Conservation (phyloP, 2,329 filamentous ascomycete genomes). For the Xylariales sp. region DNA sequence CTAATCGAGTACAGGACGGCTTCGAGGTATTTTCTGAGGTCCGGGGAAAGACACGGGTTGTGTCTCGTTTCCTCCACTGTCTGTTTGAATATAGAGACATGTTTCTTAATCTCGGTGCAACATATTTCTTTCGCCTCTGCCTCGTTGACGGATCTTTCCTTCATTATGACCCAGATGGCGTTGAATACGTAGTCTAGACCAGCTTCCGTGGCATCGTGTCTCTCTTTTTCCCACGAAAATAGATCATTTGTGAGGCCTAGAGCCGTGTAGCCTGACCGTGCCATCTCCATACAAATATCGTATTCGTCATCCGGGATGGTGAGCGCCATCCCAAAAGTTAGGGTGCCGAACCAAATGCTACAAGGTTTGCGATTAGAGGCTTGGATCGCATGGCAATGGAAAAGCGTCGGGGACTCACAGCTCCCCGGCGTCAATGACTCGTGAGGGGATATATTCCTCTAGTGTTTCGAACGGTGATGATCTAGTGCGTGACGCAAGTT, state of each 20-base stretch:
- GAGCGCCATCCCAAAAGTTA: constrained; percentile 54
- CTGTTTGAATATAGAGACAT: constrained; percentile 29
- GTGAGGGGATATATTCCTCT: constrained; percentile 47
- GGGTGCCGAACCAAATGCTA: constrained; percentile 51
- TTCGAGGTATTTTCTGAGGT: constrained; percentile 48
- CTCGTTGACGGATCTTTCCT: constrained; percentile 47
- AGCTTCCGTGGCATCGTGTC: constrained; percentile 43
- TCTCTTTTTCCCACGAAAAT: constrained; percentile 54
- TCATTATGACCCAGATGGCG: constrained; percentile 55
- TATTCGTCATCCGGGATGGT: constrained; percentile 53
- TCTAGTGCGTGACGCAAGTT: constrained; percentile 36
- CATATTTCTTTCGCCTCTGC: constrained; percentile 47
- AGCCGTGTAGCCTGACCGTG: constrained; percentile 47
- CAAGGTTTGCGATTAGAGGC: constrained; percentile 7
- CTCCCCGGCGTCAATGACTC: constrained; percentile 46
- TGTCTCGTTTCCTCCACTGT: constrained; percentile 28
- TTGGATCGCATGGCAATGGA: background rate
- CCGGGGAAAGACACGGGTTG: constrained; percentile 39
- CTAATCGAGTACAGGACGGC: constrained; percentile 48
- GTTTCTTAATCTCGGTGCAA: constrained; percentile 42
- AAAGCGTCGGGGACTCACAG: constrained; percentile 37
- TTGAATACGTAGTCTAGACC: constrained; percentile 52
- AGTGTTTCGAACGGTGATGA: constrained; percentile 41
- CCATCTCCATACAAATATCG: constrained; percentile 47
- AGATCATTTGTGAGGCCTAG: constrained; percentile 54